Evolutionary conservation across 164 flowering plant genomes (phyloP), one percentile per base, ranked within the genome.

Genomic region (Dillenia turbinata): DNA sequence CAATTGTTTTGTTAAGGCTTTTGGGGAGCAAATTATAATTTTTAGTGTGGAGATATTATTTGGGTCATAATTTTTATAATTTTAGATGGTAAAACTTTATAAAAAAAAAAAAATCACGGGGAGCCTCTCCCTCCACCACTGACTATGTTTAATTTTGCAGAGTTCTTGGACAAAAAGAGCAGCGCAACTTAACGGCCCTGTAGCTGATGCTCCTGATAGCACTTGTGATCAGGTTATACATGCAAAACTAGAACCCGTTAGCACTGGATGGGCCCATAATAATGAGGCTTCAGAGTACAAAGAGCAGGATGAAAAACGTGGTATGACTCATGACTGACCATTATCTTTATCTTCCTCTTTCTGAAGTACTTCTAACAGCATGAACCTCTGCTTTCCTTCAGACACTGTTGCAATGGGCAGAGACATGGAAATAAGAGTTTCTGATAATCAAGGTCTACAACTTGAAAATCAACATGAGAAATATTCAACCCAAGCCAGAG

Each of bases 151-250:
- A 47, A 12, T 43, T 72, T 63, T 66, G 59, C 83, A 87, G 92
- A 85, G 80, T 74, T 83, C 92, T 24, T 80, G 89, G 88, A 83
- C 86, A 62, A 81, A 79, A 71, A 61, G 67, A 53, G 77, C 77
- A 8, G 69, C 71, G 17, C 89, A 84, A 73, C 79, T 74, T 74
- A 82, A 82, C 54, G 73, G 84, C 58, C 84, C 87, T 19, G 49
- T 66, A 62, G 70, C 78, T 63, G 82, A 77, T 57, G 77, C 77
- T 52, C 75, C 81, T 56, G 83, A 78, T 71, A 84, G 87, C 80
- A 83, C 85, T 54, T 82, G 85, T 73, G 82, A 79, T 12, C 85
- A 69, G 75, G 75, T 78, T 62, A 79, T 71, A 49, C 76, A 77
- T 63, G 69, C 91, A 49, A 78, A 71, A 67, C 62, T 75, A 16